Evolutionary conservation across 1,284 basidiomycete genomes (phyloP).

Genomic region (Bondarzewia mesenterica): DNA sequence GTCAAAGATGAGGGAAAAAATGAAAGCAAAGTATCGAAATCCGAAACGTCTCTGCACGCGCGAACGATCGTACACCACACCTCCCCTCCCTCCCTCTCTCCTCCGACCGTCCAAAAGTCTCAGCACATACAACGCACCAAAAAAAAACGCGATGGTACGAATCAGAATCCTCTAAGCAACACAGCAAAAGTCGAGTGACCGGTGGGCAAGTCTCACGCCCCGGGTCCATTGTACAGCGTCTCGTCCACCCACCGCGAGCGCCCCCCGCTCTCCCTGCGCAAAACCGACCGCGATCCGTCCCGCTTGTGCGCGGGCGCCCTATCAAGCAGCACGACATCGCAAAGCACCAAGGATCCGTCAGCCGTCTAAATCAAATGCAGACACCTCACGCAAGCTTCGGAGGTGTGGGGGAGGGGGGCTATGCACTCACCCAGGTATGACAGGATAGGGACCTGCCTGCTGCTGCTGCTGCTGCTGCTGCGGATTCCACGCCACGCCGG

Average conservation of each 20-base stretch:
- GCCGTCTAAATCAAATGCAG: neutral
- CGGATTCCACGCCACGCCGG: neutral
- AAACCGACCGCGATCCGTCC: neutral
- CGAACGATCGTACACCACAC: too few species aligned
- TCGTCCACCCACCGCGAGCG: conserved; percentile 4
- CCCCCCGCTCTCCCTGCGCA: neutral
- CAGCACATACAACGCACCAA: too few species aligned
- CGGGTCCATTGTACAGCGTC: conserved; percentile 2
- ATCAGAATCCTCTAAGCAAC: neutral
- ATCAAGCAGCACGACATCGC: neutral
- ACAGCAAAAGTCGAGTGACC: neutral
- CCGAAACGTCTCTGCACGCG: too few species aligned
- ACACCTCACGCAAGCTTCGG: neutral
- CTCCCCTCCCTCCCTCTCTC: too few species aligned
- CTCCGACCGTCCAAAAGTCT: too few species aligned
- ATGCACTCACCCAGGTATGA: too few species aligned
- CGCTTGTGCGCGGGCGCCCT: neutral
- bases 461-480: neutral
- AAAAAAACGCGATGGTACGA: neutral
- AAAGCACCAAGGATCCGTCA: neutral
- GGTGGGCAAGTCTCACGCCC: neutral
- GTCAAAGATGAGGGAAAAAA: too few species aligned
- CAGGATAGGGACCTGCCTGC: too few species aligned
- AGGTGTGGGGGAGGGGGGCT: too few species aligned
- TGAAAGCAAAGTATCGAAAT: too few species aligned